Evolutionary conservation across 257 asterid genomes (phyloP).

Genomic region (Forsythia viridissima): DNA sequence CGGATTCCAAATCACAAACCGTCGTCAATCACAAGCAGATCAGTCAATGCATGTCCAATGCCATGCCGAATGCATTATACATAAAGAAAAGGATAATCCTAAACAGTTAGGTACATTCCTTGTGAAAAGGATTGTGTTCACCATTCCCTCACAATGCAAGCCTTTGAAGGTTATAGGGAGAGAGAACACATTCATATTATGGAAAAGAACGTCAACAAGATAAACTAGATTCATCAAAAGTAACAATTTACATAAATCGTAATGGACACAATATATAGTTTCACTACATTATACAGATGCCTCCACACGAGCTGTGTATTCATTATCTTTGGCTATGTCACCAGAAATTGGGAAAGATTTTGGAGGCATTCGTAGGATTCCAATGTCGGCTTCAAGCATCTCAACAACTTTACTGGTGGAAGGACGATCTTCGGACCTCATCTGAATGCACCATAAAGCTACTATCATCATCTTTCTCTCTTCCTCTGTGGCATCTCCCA

Average conservation of each 20-base stretch:
- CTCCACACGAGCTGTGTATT: background rate
- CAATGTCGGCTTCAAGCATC: conserved; percentile 51
- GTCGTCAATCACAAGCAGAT: background rate
- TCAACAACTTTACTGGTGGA: conserved; percentile 44
- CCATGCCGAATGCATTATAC: no score
- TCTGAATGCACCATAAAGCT: conserved; percentile 63
- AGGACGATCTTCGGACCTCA: conserved; percentile 45
- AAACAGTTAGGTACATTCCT: background rate
- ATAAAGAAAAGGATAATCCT: no score
- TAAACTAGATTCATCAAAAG: background rate
- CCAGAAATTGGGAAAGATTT: conserved; percentile 32
- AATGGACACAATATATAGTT: background rate
- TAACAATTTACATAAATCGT: background rate
- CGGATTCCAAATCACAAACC: background rate
- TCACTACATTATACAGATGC: background rate
- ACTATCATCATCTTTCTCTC: conserved; percentile 52
- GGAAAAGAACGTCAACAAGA: no score
- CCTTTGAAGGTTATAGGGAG: no score
- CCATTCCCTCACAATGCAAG: no score
- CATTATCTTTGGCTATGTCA: conserved; percentile 19
- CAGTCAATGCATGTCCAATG: no score
- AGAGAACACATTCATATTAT: no score
- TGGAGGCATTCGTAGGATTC: conserved; percentile 42
- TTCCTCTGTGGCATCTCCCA: conserved; percentile 30
- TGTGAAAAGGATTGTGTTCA: background rate